These are phyloP conservation scores for Symbiotaphrina buchneri DNA, from an alignment of 495 filamentous ascomycete species.

Conservation along the genomic window DNA sequence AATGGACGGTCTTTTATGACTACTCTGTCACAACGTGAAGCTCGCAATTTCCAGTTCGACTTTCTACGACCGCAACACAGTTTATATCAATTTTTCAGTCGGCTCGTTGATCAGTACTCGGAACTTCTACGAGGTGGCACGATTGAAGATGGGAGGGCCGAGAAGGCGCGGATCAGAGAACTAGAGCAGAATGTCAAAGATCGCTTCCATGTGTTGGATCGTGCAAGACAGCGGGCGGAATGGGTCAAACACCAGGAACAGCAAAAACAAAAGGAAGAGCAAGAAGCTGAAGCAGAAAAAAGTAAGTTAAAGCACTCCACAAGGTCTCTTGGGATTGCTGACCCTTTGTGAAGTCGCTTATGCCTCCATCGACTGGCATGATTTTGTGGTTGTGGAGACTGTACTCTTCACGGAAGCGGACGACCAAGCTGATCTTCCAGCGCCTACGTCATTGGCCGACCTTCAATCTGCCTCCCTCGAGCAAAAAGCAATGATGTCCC, in stretches of 20 bases:
- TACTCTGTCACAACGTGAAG: conserved; percentile 62
- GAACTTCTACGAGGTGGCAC: conserved; percentile 51
- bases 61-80: conserved; percentile 91
- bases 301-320: conserved; percentile 2
- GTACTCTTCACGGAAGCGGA: conserved; percentile 83
- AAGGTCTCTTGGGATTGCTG: not conserved
- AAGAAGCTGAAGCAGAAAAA: conserved; percentile 66
- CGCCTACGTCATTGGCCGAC: conserved; percentile 72
- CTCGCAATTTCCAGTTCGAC: conserved; percentile 88
- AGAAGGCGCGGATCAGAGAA: conserved; percentile 47
- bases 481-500: conserved; percentile 75
- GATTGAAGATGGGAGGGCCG: conserved; percentile 37
- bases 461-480: conserved; percentile 85
- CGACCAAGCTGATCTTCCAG: conserved; percentile 66
- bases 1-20: conserved; percentile 85
- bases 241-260: conserved; percentile 68
- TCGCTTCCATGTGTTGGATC: conserved; percentile 56
- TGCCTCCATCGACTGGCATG: conserved; percentile 91
- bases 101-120: conserved; percentile 87
- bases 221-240: conserved; percentile 65
- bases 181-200: conserved; percentile 56
- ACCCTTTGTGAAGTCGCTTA: conserved; percentile 32
- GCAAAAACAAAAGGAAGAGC: conserved; percentile 76
- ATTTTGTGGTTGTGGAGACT: conserved; percentile 90
- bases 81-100: conserved; percentile 82